Evolutionary conservation across 2,329 filamentous ascomycete species (phyloP), one percentile per base, ranked within the genome.

Genomic region (Fusarium tanahbumbuense): DNA sequence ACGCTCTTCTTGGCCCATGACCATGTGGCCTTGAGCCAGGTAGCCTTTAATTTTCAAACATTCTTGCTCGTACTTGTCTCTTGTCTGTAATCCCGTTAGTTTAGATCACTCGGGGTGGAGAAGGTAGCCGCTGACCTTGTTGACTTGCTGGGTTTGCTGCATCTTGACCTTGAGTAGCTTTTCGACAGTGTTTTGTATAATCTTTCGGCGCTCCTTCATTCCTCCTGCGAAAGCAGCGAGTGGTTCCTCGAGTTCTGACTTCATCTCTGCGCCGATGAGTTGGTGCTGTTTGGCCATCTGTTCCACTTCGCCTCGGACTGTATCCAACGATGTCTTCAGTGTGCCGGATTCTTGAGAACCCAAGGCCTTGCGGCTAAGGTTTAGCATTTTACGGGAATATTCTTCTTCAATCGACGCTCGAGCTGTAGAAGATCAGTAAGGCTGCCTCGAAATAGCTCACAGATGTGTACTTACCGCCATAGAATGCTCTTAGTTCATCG

Each of bases 41-140:
- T 99, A 99, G 41, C 96, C 96, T 81, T 99, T 99, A 80, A 99
- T 98, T 79, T 97, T 96, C 46, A 99, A 86, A 78, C 95, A 98
- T 75, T 99, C 97, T 80, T 99, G 95, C 81, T 99, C 96, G 78
- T 97, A 99, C 52, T 92, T 91, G 81, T 99, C 96, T 71, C 96
- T 89, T 18, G 94, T 92, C 92, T 93, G 75, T 44, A 10, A 8
- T n/a, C 2, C 8, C 13, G 52, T 73, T n/a, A 75, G 58, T 23
- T 18, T n/a, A 34, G 10, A 20, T 23, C 18, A 37, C 8, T 28
- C 37, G 41, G 5, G 16, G 8, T 18, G 8, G 12, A 20, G n/a
- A 16, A 6, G 8, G 18, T 11, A 6, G 8, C 15, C 6, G 73
- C 86, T 55, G 72, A 93, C 92, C 88, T 99, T 99, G 83, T 98